phyloP scores from a whole-genome alignment of 306 rosid species.

The Prunus dulcis region DNA sequence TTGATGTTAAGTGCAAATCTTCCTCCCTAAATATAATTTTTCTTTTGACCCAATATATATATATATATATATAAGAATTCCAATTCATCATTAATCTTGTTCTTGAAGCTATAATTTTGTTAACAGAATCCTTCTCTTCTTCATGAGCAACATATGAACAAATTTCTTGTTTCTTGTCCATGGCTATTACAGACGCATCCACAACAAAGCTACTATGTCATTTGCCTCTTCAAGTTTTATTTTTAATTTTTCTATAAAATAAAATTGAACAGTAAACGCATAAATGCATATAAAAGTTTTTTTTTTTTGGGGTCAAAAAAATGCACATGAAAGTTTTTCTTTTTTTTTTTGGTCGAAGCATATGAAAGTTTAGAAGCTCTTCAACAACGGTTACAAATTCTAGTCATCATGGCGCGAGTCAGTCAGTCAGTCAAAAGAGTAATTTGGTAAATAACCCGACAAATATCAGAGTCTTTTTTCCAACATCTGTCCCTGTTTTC shows the following conservation, averaged over 20 bases:
- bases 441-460: conserved; percentile 67
- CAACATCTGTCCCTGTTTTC: conserved; percentile 72
- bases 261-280: not conserved
- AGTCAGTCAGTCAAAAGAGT: conserved; percentile 57
- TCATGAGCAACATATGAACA: not conserved
- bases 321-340: not conserved
- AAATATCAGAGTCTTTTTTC: conserved; percentile 65
- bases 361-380: conserved; percentile 28
- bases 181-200: too few species aligned
- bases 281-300: conserved; percentile 15
- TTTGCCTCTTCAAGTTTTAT: not conserved
- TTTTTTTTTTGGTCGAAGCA: too few species aligned
- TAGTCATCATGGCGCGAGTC: conserved; percentile 33
- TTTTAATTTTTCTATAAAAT: not conserved
- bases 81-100: not conserved
- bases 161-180: too few species aligned
- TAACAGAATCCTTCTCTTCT: not conserved
- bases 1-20: too few species aligned
- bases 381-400: conserved; percentile 58
- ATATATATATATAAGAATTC: not conserved
- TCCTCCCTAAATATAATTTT: too few species aligned
- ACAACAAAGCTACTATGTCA: too few species aligned
- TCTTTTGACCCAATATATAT: too few species aligned
- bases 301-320: too few species aligned
- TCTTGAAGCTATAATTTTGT: not conserved